A percentile compares a stretch with the other conserved stretches of the same genome.
phyloP scores from a whole-genome alignment of 2,329 filamentous ascomycete genomes.

The Dryadomyces quercivorus region DNA sequence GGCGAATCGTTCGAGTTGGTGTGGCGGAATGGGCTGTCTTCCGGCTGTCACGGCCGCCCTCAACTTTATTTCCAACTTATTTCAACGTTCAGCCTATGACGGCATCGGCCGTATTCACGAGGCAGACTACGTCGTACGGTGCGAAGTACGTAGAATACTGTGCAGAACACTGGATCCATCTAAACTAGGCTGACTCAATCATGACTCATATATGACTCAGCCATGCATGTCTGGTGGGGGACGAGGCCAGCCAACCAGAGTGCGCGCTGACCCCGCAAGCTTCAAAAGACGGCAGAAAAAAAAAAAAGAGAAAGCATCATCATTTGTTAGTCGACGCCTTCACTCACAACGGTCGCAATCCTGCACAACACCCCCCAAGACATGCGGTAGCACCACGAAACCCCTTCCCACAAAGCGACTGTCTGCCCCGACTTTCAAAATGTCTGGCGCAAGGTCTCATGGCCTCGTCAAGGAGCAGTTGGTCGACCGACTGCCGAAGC shows the following conservation, averaged over 20 bases:
- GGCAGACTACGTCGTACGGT: not conserved
- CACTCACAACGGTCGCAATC: too few relatives aligned
- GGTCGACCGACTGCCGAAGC: slow-evolving; percentile 76
- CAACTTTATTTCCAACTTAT: not conserved
- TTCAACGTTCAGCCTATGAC: not conserved
- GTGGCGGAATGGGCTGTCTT: too few relatives aligned
- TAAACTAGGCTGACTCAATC: too few relatives aligned
- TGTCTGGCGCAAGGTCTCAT: slow-evolving; percentile 9
- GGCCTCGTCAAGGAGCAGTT: slow-evolving; percentile 63
- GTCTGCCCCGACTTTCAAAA: not conserved
- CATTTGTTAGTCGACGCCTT: not conserved
- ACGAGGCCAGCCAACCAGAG: too few relatives aligned
- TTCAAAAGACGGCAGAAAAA: not conserved
- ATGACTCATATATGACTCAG: too few relatives aligned
- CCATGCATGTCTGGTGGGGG: not conserved
- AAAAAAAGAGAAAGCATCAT: not conserved
- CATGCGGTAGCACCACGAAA: too few relatives aligned
- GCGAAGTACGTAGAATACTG: not conserved
- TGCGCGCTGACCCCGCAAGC: too few relatives aligned
- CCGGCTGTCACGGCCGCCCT: too few relatives aligned
- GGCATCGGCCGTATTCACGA: not conserved
- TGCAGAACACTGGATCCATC: too few relatives aligned
- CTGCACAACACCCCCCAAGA: not conserved
- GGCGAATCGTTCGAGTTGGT: too few relatives aligned
- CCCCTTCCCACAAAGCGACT: too few relatives aligned